These are phyloP conservation scores for Hypomyces rosellus DNA, from an alignment of 2,329 filamentous ascomycete genomes.

Conservation along the genomic window DNA sequence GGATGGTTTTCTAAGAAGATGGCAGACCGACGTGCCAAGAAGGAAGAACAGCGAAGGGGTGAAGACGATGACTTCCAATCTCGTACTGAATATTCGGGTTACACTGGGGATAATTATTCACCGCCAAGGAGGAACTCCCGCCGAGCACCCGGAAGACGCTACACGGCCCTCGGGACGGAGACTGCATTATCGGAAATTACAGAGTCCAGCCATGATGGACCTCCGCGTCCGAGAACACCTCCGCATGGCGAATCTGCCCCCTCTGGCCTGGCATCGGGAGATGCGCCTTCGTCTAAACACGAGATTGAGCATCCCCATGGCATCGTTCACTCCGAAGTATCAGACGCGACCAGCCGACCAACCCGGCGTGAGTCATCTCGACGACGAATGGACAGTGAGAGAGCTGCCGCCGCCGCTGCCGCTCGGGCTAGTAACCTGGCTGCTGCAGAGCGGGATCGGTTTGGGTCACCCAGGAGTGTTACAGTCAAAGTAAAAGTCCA, in stretches of 20 bases:
- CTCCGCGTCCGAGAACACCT: slow-evolving; percentile 12
- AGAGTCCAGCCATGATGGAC: slow-evolving; percentile 27
- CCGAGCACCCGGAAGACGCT: slow-evolving; percentile 23
- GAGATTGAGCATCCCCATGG: slow-evolving; percentile 38
- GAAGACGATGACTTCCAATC: slow-evolving; percentile 51
- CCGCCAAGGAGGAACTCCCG: slow-evolving; percentile 35
- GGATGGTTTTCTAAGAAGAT: slow-evolving; percentile 64
- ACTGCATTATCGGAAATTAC: slow-evolving; percentile 28
- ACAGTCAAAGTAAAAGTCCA: slow-evolving; percentile 56
- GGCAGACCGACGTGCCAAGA: slow-evolving; percentile 45
- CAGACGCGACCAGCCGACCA: slow-evolving; percentile 28
- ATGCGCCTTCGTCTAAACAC: slow-evolving; percentile 28
- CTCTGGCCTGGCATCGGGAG: slow-evolving; percentile 17
- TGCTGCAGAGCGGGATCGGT: slow-evolving; percentile 38
- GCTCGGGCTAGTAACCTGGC: slow-evolving; percentile 43
- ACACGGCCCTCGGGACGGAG: slow-evolving; percentile 23
- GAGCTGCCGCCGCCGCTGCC: slow-evolving; percentile 41
- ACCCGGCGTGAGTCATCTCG: slow-evolving; percentile 41
- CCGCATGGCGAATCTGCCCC: slow-evolving; percentile 18
- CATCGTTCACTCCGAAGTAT: slow-evolving; percentile 25
- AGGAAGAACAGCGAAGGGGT: slow-evolving; percentile 40
- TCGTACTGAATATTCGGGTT: slow-evolving; percentile 56
- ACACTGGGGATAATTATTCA: slow-evolving; percentile 61
- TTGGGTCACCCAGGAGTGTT: slow-evolving; percentile 38
- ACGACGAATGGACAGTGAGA: slow-evolving; percentile 39